Evolutionary conservation across 768 basidiomycete species (phyloP).

Genomic region (Guyanaporus albipodus): DNA sequence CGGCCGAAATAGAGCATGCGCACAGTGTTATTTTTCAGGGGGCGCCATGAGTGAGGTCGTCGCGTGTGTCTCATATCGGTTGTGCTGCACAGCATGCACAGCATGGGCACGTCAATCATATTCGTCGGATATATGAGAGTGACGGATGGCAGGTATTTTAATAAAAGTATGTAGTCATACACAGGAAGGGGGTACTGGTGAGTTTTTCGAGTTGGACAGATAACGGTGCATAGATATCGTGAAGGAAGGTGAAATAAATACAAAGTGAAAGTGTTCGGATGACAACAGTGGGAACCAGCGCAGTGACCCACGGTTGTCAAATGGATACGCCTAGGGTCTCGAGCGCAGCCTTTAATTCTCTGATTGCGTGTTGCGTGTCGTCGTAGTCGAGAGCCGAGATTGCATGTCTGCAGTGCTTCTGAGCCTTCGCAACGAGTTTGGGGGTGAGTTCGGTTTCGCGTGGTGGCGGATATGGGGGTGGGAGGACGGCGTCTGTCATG

Average conservation of each 20-base stretch:
- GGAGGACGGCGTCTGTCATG: slow-evolving; percentile 5
- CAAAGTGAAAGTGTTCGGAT: not conserved
- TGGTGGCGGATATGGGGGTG: slow-evolving; percentile 20
- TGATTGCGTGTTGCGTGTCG: slow-evolving; percentile 80
- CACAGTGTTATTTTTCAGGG: slow-evolving; percentile 10
- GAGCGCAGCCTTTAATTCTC: slow-evolving; percentile 77
- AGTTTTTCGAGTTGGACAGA: too few species aligned
- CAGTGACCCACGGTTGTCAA: not conserved
- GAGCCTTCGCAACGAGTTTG: slow-evolving; percentile 62
- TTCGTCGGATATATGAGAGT: too few species aligned
- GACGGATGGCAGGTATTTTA: slow-evolving; percentile 1
- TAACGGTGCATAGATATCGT: not conserved
- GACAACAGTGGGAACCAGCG: slow-evolving; percentile 4
- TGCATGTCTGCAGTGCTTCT: slow-evolving; percentile 91
- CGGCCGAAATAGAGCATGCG: slow-evolving; percentile 23
- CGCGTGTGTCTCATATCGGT: not conserved
- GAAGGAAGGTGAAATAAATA: slow-evolving; percentile 5
- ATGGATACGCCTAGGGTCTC: slow-evolving; percentile 53
- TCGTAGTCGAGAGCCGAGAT: slow-evolving; percentile 97
- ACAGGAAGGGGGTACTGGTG: too few species aligned
- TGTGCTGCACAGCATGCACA: too few species aligned
- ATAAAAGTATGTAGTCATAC: too few species aligned
- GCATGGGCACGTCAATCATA: too few species aligned
- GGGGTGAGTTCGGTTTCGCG: slow-evolving; percentile 52
- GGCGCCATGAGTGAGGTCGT: not conserved